phyloP scores from a whole-genome alignment of 2,329 filamentous ascomycete genomes.

The Fusarium devonianum region DNA sequence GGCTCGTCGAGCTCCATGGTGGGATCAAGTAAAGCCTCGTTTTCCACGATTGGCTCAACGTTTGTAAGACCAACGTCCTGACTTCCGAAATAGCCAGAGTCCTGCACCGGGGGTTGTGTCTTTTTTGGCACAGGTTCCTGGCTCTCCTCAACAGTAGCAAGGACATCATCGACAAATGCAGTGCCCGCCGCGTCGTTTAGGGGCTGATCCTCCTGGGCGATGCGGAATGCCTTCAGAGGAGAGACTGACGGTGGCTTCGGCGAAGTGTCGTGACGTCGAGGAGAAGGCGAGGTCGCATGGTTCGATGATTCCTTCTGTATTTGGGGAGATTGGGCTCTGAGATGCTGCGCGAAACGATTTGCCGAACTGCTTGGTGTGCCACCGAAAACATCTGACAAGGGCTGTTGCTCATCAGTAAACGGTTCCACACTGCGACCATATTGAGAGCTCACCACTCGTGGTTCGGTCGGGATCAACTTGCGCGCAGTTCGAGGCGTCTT shows the following conservation, averaged over 20 bases:
- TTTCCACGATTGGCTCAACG: conserved; percentile 32
- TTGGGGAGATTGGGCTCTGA: conserved; percentile 60
- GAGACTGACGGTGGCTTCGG: conserved; percentile 39
- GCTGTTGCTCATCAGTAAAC: conserved; percentile 52
- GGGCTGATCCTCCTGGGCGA: conserved; percentile 11
- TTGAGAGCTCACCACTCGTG: conserved; percentile 65
- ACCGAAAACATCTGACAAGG: conserved; percentile 66
- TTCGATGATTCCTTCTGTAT: conserved; percentile 56
- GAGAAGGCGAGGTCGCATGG: conserved; percentile 45
- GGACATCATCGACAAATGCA: conserved; percentile 19
- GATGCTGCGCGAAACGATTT: conserved; percentile 61
- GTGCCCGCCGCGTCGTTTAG: conserved; percentile 7
- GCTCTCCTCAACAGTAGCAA: conserved; percentile 10
- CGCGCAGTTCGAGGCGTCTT: conserved; percentile 79
- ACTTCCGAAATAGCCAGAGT: conserved; percentile 78
- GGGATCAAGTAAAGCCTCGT: conserved; percentile 33
- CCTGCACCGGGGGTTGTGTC: conserved; percentile 48
- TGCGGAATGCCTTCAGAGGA: conserved; percentile 7
- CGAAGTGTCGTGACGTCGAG: conserved; percentile 44
- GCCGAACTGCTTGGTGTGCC: conserved; percentile 61
- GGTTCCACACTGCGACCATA: not conserved
- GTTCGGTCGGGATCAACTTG: conserved; percentile 64
- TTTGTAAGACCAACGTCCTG: conserved; percentile 51
- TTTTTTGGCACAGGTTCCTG: conserved; percentile 11
- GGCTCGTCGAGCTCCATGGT: conserved; percentile 21